A percentile compares a stretch with the other conserved stretches of the same genome.
phyloP scores from a whole-genome alignment of 106 monocot species.

The Phalaenopsis aphrodite region DNA sequence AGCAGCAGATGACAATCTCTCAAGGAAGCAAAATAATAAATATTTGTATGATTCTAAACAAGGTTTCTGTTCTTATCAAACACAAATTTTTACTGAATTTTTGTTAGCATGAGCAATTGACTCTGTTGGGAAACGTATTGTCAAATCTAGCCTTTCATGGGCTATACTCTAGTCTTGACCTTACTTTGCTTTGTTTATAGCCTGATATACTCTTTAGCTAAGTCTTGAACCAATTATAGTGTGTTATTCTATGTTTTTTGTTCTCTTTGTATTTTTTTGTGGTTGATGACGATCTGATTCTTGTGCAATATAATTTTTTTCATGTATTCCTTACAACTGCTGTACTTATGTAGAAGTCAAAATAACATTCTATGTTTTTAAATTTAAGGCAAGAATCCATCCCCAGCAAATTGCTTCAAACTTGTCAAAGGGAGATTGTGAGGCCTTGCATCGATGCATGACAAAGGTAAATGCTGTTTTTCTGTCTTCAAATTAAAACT shows the following conservation, averaged over 20 bases:
- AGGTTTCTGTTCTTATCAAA: not conserved
- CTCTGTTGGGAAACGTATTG: not conserved
- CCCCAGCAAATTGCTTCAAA: conserved; percentile 69
- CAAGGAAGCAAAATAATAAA: not conserved
- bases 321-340: not conserved
- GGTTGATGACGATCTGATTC: not conserved
- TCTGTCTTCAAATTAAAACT: not conserved
- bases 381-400: conserved; percentile 71
- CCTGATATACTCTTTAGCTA: not conserved
- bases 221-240: not conserved
- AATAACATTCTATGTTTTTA: not conserved
- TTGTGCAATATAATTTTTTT: not conserved
- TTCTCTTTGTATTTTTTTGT: not conserved
- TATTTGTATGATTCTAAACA: not conserved
- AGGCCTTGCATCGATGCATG: conserved; percentile 61
- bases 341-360: not conserved
- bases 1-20: not conserved
- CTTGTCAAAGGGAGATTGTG: conserved; percentile 60
- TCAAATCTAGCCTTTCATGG: not conserved
- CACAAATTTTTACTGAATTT: too few relatives aligned
- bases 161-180: not conserved
- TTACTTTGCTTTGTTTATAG: not conserved
- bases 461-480: conserved; percentile 43
- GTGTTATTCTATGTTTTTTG: not conserved
- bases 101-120: not conserved